These are phyloP conservation scores for Phlebiopsis gigantea DNA, from an alignment of 768 basidiomycete species.

Conservation along the genomic window DNA sequence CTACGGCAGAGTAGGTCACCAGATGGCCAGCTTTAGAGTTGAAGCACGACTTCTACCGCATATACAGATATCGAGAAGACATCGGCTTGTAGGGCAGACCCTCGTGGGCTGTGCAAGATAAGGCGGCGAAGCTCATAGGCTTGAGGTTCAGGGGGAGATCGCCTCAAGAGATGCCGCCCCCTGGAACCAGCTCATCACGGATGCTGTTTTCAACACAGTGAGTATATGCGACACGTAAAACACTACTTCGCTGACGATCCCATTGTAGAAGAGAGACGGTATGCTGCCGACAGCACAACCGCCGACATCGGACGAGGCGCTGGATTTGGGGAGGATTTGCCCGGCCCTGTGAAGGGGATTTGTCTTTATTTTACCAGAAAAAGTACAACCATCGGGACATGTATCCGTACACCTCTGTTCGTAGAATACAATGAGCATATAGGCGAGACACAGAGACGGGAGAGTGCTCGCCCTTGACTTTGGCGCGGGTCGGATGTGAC, in stretches of 20 bases:
- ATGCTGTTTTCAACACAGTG: too few relatives aligned
- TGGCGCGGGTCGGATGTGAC: conserved; percentile 13
- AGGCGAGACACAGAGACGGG: not conserved
- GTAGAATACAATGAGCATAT: not conserved
- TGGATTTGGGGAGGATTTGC: not conserved
- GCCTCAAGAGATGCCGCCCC: not conserved
- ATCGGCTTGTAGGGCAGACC: too few relatives aligned
- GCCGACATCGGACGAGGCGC: not conserved
- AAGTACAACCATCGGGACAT: not conserved
- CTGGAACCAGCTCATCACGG: too few relatives aligned
- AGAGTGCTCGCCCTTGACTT: conserved; percentile 9
- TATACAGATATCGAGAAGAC: too few relatives aligned
- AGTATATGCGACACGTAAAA: too few relatives aligned
- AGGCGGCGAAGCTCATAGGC: not conserved
- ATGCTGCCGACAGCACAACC: not conserved
- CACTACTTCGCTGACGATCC: not conserved
- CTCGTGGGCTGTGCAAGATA: not conserved
- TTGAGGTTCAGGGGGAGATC: not conserved
- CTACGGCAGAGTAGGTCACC: too few relatives aligned
- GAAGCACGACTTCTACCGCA: too few relatives aligned
- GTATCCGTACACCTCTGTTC: not conserved
- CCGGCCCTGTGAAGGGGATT: not conserved
- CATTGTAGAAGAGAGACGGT: not conserved
- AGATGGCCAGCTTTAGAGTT: too few relatives aligned
- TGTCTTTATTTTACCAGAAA: not conserved